Conservation (phyloP, 2,329 filamentous ascomycete genomes). For the Hirsutella minnesotensis region DNA sequence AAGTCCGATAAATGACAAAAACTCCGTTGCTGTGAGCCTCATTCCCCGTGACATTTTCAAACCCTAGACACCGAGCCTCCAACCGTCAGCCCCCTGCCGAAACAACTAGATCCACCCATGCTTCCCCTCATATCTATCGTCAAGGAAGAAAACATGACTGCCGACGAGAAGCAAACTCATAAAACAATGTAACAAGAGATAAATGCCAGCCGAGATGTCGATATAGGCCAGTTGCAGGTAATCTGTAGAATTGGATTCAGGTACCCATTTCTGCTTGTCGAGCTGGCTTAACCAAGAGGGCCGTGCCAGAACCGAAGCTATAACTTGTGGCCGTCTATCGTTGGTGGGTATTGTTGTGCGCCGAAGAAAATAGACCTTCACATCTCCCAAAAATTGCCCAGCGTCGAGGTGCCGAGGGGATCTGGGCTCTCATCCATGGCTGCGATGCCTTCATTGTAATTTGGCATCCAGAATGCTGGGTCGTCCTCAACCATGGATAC, state of each 20-base stretch:
- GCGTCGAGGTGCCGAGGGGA: constrained; percentile 16
- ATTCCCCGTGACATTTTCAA: constrained; percentile 1
- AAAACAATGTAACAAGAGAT: neutral
- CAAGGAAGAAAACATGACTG: too few relatives aligned
- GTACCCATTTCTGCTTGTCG: too few relatives aligned
- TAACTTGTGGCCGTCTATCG: neutral
- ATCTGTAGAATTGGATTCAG: too few relatives aligned
- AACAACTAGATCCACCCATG: neutral
- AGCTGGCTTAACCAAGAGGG: too few relatives aligned
- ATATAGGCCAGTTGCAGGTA: too few relatives aligned
- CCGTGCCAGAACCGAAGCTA: neutral
- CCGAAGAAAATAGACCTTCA: constrained; percentile 11
- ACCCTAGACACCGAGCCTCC: constrained; percentile 1
- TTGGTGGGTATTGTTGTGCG: constrained; percentile 18
- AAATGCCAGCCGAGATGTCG: too few relatives aligned
- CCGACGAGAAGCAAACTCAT: neutral
- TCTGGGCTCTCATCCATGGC: constrained; percentile 24
- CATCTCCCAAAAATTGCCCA: constrained; percentile 23
- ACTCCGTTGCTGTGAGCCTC: neutral
- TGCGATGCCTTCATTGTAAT: constrained; percentile 28
- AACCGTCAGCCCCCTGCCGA: neutral
- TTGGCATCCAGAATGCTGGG: constrained; percentile 35
- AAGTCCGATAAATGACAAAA: neutral
- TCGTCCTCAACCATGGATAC: constrained; percentile 41
- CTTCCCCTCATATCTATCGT: neutral